Base-by-base conservation (phyloP, 441 rosid species). In the Brassica balearica region DNA sequence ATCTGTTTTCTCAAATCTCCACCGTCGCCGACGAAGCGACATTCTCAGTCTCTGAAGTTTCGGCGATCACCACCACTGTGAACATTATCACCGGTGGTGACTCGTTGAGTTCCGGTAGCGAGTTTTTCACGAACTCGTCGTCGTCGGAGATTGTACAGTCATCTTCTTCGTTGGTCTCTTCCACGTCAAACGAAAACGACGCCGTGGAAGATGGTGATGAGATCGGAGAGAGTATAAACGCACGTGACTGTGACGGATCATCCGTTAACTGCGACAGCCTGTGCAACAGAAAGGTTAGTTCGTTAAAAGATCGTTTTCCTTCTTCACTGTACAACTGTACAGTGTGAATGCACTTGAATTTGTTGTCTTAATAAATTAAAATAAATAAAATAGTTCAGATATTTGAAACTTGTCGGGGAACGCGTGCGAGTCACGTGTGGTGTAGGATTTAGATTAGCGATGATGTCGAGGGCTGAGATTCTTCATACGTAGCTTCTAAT, bases 161-260 rank as follows among this genome's bases (percentile, higher is more conserved):
- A 0, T 69, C 77, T 27, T 55, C 79, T 3, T 63, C 75, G 10
- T 73, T 76, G 36, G 71, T 65, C 17, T 70, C 81, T 14, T 68
- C 73, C 5, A 65, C 65, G 77, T 48, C 77, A 51, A 68, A 65
- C 65, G 41, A 17, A 66, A 75, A 66, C 80, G 73, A 71, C 22
- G 74, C 65, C 80, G 77, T 80, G 70, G 74, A 0, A 56, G 6
- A 19, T 27, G 27, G 62, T 4, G 8, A 19, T 8, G 59, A 73
- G 15, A 77, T 62, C 61, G 34, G 25, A 48, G 65, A 75, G 48
- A 7, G 27, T 4, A 41, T 61, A 60, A 88, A 81, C 86, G 83
- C 48, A 80, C 70, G 70, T 9, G 90, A 43, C 84, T 86, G 88
- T 67, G 90, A 80, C 8, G 76, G 48, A 71, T 70, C 76, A 65